phyloP scores from a whole-genome alignment of 306 rosid species.

The Canavalia gladiata region DNA sequence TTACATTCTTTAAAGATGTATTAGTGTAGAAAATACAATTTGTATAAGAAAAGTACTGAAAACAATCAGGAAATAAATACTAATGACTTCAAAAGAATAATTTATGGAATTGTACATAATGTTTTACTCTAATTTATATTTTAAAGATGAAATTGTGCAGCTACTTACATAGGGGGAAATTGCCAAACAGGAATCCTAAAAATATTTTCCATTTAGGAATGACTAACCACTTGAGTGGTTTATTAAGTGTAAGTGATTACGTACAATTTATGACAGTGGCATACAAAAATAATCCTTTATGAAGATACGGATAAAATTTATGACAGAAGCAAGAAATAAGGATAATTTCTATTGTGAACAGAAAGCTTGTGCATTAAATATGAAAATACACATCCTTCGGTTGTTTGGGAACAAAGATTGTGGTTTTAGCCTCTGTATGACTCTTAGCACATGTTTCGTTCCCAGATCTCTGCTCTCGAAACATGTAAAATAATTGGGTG shows the following conservation, averaged over 20 bases:
- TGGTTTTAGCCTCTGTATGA: background rate
- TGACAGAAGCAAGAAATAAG: no score
- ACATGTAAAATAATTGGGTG: background rate
- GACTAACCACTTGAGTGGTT: background rate
- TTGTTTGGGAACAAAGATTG: background rate
- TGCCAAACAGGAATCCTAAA: background rate
- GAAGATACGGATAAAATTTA: no score
- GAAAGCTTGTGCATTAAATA: no score
- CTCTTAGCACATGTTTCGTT: background rate
- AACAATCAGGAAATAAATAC: background rate
- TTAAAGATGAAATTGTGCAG: background rate
- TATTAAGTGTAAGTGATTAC: background rate
- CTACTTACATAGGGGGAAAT: background rate
- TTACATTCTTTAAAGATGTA: background rate
- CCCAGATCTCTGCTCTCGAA: background rate
- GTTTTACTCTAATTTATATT: background rate
- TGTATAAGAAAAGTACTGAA: background rate
- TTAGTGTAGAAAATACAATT: background rate
- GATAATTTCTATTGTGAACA: no score
- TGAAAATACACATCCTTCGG: background rate
- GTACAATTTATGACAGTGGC: background rate
- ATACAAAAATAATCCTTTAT: background rate
- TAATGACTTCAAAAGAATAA: background rate
- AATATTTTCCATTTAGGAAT: constrained; percentile 5
- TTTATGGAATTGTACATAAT: background rate